Percentiles rank a stretch among this genome's conserved stretches.
These are phyloP conservation scores for Arctium lappa DNA, from an alignment of 129 eudicot species.

Conservation along the genomic window DNA sequence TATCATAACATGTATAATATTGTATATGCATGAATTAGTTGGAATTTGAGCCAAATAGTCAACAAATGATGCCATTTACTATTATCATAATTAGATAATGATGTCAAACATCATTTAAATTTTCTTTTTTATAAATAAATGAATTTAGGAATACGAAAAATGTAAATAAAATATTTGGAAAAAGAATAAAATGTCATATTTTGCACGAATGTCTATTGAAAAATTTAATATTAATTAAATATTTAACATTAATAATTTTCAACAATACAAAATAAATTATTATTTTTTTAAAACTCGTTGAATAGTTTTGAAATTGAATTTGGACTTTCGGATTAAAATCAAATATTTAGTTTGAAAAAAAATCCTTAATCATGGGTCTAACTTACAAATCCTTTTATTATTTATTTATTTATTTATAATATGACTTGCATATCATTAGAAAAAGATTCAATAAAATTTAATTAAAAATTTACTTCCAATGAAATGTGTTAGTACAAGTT, in stretches of 20 bases:
- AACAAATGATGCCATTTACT: constrained; percentile 22
- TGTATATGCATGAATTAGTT: constrained; percentile 4
- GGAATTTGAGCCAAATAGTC: constrained; percentile 22
- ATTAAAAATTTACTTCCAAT: too few species aligned
- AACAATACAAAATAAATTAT: too few species aligned
- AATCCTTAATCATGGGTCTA: too few species aligned
- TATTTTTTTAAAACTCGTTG: background rate
- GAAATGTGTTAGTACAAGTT: too few species aligned
- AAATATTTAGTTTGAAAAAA: background rate
- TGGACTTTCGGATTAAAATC: background rate
- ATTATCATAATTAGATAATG: background rate
- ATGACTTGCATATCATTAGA: too few species aligned
- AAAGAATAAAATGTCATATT: background rate
- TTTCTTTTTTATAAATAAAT: background rate
- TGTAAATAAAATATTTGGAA: background rate
- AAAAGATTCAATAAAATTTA: too few species aligned
- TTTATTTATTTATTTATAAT: too few species aligned
- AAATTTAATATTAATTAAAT: background rate
- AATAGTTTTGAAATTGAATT: background rate
- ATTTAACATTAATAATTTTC: too few species aligned
- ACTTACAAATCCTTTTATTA: too few species aligned
- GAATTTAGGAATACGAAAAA: background rate
- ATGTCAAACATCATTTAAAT: background rate
- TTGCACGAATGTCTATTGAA: background rate
- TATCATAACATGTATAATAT: background rate